These are phyloP conservation scores for Colletotrichum euphorbiae DNA, from an alignment of 2,329 filamentous ascomycete species.

Conservation along the genomic window DNA sequence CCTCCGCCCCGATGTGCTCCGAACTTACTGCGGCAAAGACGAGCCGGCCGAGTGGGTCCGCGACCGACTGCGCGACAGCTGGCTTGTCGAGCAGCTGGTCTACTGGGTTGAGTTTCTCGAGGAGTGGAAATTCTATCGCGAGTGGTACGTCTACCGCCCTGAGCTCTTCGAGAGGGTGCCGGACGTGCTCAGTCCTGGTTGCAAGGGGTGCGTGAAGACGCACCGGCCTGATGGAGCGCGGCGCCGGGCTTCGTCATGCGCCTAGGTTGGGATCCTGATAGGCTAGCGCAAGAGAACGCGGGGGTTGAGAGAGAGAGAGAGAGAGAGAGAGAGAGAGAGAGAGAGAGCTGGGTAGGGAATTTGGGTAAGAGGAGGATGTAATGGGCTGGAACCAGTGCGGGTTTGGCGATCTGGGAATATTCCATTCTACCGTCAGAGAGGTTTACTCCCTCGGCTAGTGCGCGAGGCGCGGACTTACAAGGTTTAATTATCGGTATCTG, in stretches of 20 bases:
- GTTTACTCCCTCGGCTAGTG: slow-evolving; percentile 18
- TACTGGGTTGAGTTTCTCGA: slow-evolving; percentile 41
- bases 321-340: background rate
- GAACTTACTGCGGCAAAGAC: slow-evolving; percentile 6
- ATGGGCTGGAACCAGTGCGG: slow-evolving; percentile 22
- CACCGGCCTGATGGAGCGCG: slow-evolving; percentile 32
- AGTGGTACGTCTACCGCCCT: slow-evolving; percentile 39
- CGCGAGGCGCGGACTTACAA: slow-evolving; percentile 1
- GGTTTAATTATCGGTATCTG: slow-evolving; percentile 12
- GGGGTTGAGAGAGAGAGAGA: background rate
- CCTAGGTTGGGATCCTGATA: background rate
- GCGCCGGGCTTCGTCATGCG: slow-evolving; percentile 30
- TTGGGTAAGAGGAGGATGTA: slow-evolving; percentile 10
- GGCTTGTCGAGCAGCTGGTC: slow-evolving; percentile 41
- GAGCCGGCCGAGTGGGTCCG: slow-evolving; percentile 29
- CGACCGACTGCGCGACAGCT: slow-evolving; percentile 39
- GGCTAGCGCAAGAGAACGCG: background rate
- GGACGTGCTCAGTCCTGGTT: slow-evolving; percentile 37
- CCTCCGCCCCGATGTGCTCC: slow-evolving; percentile 36
- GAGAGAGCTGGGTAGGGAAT: background rate
- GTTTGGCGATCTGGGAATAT: slow-evolving; percentile 3
- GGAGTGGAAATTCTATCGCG: slow-evolving; percentile 41
- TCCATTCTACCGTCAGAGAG: background rate
- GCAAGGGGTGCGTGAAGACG: slow-evolving; percentile 35
- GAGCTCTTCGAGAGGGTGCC: slow-evolving; percentile 37